phyloP scores from a whole-genome alignment of 1,284 basidiomycete genomes.

The Cystobasidium pallidum region DNA sequence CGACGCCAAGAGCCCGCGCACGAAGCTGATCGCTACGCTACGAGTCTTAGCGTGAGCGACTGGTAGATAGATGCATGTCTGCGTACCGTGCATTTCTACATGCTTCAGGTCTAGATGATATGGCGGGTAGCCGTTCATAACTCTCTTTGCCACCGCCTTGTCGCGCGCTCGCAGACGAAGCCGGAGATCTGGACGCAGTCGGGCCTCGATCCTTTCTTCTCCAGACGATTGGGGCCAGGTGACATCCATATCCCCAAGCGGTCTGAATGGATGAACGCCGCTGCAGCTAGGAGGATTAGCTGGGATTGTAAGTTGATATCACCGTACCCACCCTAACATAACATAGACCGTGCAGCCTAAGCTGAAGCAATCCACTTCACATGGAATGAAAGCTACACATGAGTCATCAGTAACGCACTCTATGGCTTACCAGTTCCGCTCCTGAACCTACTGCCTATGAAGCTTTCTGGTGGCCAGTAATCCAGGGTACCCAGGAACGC shows the following conservation, averaged over 20 bases:
- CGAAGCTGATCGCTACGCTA: background rate
- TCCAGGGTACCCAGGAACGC: constrained; percentile 17
- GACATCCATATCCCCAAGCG: background rate
- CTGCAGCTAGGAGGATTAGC: background rate
- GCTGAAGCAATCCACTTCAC: constrained; percentile 29
- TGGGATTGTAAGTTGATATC: background rate
- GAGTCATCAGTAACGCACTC: background rate
- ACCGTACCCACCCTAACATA: constrained; percentile 10
- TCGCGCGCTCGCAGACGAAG: background rate
- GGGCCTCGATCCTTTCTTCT: background rate
- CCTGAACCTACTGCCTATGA: background rate
- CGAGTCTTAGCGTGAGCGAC: background rate
- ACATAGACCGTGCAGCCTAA: constrained; percentile 26
- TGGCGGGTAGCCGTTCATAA: constrained; percentile 1
- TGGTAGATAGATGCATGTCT: background rate
- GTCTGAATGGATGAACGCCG: constrained; percentile 3
- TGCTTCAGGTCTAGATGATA: background rate
- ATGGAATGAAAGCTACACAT: constrained; percentile 6
- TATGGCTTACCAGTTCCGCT: background rate
- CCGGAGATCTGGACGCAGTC: background rate
- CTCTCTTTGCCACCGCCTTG: constrained; percentile 1
- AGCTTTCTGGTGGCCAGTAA: constrained; percentile 37
- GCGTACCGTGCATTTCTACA: constrained; percentile 1
- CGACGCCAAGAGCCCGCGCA: background rate
- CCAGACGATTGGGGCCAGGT: constrained; percentile 1